phyloP scores from a whole-genome alignment of 805 yeast genomes.

The Teunomyces funiuensis region DNA sequence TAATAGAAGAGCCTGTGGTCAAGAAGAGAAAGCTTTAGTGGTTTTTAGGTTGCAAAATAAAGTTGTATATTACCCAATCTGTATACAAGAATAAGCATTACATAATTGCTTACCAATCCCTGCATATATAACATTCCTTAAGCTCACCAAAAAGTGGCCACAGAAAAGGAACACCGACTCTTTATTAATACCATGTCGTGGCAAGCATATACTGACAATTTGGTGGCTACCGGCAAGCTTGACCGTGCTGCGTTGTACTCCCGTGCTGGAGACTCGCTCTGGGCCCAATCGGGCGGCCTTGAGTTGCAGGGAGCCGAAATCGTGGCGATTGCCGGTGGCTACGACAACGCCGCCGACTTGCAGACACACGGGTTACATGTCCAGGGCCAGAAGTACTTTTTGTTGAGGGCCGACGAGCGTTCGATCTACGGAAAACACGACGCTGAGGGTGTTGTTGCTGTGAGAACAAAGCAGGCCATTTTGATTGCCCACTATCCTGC shows the following conservation, averaged over 20 bases:
- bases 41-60: too few species aligned
- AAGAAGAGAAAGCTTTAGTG: slow-evolving; percentile 12
- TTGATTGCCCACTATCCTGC: slow-evolving; percentile 92
- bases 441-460: slow-evolving; percentile 84
- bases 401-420: slow-evolving; percentile 86
- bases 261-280: slow-evolving; percentile 88
- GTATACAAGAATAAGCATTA: background rate
- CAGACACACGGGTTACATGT: slow-evolving; percentile 87
- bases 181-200: slow-evolving; percentile 14
- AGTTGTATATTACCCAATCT: too few species aligned
- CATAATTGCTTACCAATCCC: background rate
- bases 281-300: slow-evolving; percentile 84
- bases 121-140: background rate
- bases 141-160: background rate
- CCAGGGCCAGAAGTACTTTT: slow-evolving; percentile 82
- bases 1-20: slow-evolving; percentile 9
- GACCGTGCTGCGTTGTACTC: slow-evolving; percentile 94
- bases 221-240: slow-evolving; percentile 80
- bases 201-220: slow-evolving; percentile 92
- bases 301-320: slow-evolving; percentile 69
- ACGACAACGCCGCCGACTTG: slow-evolving; percentile 71
- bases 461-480: slow-evolving; percentile 91
- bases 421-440: slow-evolving; percentile 91
- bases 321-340: slow-evolving; percentile 72
- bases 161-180: background rate